These are phyloP conservation scores for Dryas integrifolia DNA, from an alignment of 331 rosid genomes.

Conservation along the genomic window DNA sequence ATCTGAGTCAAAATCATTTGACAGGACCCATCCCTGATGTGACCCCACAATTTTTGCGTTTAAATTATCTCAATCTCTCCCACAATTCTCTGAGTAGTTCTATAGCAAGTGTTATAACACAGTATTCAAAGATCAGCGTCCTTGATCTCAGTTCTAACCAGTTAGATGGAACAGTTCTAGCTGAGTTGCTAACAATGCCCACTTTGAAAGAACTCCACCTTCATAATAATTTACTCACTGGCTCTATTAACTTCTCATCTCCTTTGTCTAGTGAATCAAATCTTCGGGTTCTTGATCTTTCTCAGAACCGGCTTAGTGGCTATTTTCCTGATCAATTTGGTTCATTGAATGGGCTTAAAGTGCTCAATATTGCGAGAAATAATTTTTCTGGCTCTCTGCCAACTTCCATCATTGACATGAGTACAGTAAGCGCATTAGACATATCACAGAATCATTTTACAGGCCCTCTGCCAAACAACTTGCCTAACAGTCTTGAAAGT, in stretches of 20 bases:
- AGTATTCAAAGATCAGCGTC: conserved; percentile 76
- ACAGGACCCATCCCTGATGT: conserved; percentile 72
- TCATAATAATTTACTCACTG: conserved; percentile 64
- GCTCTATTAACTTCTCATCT: conserved; percentile 55
- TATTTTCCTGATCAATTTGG: conserved; percentile 82
- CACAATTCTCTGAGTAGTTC: conserved; percentile 58
- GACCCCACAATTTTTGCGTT: conserved; percentile 79
- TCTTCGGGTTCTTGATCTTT: conserved; percentile 79
- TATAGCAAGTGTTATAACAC: conserved; percentile 63
- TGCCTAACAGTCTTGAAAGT: conserved; percentile 49
- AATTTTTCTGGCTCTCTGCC: conserved; percentile 93
- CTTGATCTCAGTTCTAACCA: conserved; percentile 88
- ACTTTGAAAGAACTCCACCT: conserved; percentile 84
- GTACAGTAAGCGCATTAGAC: conserved; percentile 55
- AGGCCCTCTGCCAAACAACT: conserved; percentile 73
- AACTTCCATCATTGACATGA: conserved; percentile 62
- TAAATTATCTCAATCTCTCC: conserved; percentile 74
- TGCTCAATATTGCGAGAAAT: conserved; percentile 77
- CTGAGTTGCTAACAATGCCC: conserved; percentile 58
- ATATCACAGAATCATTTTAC: conserved; percentile 79
- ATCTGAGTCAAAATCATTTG: conserved; percentile 79
- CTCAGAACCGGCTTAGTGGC: conserved; percentile 70
- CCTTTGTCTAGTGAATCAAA: conserved; percentile 51
- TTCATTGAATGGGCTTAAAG: conserved; percentile 55
- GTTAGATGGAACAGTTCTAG: conserved; percentile 56